Conservation (phyloP, 2,329 filamentous ascomycete species). For the Fusarium armeniacum region DNA sequence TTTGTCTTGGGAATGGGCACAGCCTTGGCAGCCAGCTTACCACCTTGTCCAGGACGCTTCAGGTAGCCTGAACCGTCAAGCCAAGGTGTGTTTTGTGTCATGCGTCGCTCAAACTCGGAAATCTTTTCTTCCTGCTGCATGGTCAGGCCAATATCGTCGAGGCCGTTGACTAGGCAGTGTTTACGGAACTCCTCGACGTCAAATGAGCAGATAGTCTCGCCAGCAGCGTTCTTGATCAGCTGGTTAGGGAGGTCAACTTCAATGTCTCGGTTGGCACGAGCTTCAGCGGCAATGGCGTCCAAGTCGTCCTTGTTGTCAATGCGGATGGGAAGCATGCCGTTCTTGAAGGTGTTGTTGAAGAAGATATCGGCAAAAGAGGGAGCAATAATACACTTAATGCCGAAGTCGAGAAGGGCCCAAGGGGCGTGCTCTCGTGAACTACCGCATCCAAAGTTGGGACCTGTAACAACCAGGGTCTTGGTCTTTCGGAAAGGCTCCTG, state of each 20-base stretch:
- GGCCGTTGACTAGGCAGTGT: constrained; percentile 91
- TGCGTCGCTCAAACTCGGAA: constrained; percentile 81
- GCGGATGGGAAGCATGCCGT: constrained; percentile 93
- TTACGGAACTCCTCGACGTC: constrained; percentile 94
- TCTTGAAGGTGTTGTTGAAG: constrained; percentile 99
- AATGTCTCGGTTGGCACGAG: constrained; percentile 82
- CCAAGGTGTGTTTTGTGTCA: constrained; percentile 87
- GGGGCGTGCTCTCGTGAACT: constrained; percentile 94
- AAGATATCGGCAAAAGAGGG: constrained; percentile 85
- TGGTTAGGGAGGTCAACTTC: constrained; percentile 92
- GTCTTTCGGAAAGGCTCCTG: constrained; percentile 84
- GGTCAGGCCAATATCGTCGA: constrained; percentile 95
- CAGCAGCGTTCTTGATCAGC: constrained; percentile 80
- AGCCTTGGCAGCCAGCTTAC: constrained; percentile 70
- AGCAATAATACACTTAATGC: constrained; percentile 93
- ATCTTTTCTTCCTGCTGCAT: constrained; percentile 95
- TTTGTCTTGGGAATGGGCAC: constrained; percentile 89
- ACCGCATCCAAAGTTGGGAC: constrained; percentile 95
- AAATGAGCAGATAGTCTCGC: constrained; percentile 81
- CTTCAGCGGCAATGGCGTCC: constrained; percentile 80
- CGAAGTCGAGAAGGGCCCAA: constrained; percentile 96
- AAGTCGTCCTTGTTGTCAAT: constrained; percentile 78
- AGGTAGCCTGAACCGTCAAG: constrained; percentile 89
- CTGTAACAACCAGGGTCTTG: constrained; percentile 93
- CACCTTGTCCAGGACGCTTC: constrained; percentile 67